A percentile compares a stretch with the other conserved stretches of the same genome.
phyloP scores from a whole-genome alignment of 2,329 filamentous ascomycete genomes.

The Sordariomycetes sp. region DNA sequence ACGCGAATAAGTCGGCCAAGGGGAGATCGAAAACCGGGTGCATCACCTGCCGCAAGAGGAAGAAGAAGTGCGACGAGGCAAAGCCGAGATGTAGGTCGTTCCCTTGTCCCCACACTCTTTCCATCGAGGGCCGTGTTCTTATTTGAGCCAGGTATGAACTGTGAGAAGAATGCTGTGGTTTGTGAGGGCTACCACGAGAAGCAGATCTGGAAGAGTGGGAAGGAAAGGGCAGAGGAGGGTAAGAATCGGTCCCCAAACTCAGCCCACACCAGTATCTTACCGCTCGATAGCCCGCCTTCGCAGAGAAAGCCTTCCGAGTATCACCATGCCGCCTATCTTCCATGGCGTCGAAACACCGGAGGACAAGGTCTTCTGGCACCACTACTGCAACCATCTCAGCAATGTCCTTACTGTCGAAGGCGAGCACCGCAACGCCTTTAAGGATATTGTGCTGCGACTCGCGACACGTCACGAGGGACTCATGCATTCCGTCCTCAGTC shows the following conservation, averaged over 20 bases:
- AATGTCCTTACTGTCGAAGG: constrained; percentile 73
- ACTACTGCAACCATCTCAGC: constrained; percentile 73
- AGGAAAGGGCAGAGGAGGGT: constrained; percentile 57
- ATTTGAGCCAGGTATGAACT: constrained; percentile 59
- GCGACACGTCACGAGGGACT: constrained; percentile 69
- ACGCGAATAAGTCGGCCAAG: constrained; percentile 63
- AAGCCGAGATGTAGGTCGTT: constrained; percentile 51
- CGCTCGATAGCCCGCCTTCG: constrained; percentile 33
- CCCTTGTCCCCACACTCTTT: background rate
- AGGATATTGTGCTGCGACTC: constrained; percentile 72
- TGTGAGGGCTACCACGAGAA: constrained; percentile 87
- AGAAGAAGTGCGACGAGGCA: constrained; percentile 64
- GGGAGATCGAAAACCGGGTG: constrained; percentile 62
- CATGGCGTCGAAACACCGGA: constrained; percentile 71
- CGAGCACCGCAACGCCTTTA: constrained; percentile 75
- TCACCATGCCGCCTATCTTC: constrained; percentile 58
- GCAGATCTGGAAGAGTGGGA: constrained; percentile 79
- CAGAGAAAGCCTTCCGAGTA: constrained; percentile 36
- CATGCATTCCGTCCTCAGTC: constrained; percentile 82
- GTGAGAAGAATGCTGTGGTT: constrained; percentile 84
- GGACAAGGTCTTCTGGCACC: constrained; percentile 71
- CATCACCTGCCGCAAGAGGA: constrained; percentile 56
- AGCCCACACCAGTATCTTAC: constrained; percentile 2
- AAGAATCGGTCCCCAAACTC: constrained; percentile 12
- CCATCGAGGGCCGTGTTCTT: background rate